Base-by-base conservation (phyloP, 2,329 filamentous ascomycete species). In the Graphilbum fragrans region DNA sequence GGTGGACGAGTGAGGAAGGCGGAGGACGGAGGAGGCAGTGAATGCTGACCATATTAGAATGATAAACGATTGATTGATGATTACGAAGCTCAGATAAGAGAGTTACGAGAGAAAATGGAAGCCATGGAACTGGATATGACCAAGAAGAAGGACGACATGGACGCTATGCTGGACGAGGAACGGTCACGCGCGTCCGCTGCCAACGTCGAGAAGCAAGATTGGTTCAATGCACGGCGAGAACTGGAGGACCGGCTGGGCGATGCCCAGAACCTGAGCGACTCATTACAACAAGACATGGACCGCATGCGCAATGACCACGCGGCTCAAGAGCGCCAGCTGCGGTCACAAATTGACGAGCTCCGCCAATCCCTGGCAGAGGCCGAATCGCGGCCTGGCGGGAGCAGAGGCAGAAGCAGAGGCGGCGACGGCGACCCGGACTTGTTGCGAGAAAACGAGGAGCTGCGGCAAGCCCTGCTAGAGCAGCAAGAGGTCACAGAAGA, bases 401-500 rank as follows among this genome's bases (percentile, higher is more conserved):
- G 39, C 16, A 35, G 39, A 18, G 36, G 35, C 16, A 35, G 22
- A 19, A 22, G 37, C 14, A 29, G 48, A 27, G 52, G 51, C 18
- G 58, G 50, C 23, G 55, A 51, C 5, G 63, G 56, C 31, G 68
- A 79, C 50, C 53, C 64, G 2, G 77, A 82, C 37, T 63, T 81
- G 45, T 71, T 77, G 53, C 67, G 66, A 36, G 80, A 86, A 53
- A 84, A 95, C 52, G 71, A 80, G 43, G 74, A 76, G 35, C 62
- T 88, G 19, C 76, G 82, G 48, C 58, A 61, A 29, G 72, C 81
- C 23, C 62, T 90, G 19, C 64, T 68, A 40, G 72, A 88, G 48
- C 90, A 96, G 57, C 80, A 86, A 50, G 73, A 82, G 43, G 74
- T 92, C 2, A 94, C 87, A 0, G 82, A 93, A 46, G 84, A 94